Percentiles rank a stretch among this genome's conserved stretches.
phyloP scores from a whole-genome alignment of 495 filamentous ascomycete species.

The Letharia columbiana region DNA sequence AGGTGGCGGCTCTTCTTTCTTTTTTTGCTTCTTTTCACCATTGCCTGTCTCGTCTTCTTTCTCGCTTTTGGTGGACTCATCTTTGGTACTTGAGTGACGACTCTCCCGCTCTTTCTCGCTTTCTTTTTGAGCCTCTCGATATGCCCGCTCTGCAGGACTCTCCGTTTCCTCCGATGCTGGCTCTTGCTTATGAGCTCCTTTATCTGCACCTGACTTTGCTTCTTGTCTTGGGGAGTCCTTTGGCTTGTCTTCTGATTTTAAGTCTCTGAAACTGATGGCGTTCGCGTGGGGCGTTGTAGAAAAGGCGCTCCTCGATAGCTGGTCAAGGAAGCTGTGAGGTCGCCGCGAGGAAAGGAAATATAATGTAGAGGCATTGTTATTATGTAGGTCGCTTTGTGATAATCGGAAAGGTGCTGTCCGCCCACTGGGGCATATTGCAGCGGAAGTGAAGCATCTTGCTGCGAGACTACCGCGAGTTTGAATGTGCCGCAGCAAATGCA shows the following conservation, averaged over 20 bases:
- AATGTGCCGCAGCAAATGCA: conserved; percentile 7
- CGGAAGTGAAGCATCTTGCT: conserved; percentile 16
- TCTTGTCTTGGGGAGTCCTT: conserved; percentile 8
- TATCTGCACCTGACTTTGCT: background rate
- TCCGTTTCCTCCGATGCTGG: conserved; percentile 20
- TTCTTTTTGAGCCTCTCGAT: conserved; percentile 17
- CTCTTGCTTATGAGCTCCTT: conserved; percentile 32
- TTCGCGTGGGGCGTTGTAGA: conserved; percentile 35
- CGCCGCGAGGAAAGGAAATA: background rate
- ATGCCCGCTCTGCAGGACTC: conserved; percentile 26
- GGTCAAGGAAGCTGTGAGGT: background rate
- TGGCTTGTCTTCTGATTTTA: conserved; percentile 25
- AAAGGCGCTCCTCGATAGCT: conserved; percentile 29
- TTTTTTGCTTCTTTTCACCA: conserved; percentile 48
- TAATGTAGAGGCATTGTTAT: background rate
- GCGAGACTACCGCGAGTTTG: conserved; percentile 3
- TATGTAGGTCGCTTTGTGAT: conserved; percentile 29
- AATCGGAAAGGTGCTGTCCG: conserved; percentile 51
- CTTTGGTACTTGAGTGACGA: conserved; percentile 6
- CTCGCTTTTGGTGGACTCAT: conserved; percentile 40
- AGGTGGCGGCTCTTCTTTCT: conserved; percentile 64
- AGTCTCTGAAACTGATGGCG: conserved; percentile 30
- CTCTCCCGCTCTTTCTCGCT: conserved; percentile 13
- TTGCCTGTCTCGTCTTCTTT: conserved; percentile 43
- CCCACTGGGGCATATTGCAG: conserved; percentile 34